Base-by-base conservation (phyloP, 495 filamentous ascomycete species). In the Aspergillus egyptiacus region DNA sequence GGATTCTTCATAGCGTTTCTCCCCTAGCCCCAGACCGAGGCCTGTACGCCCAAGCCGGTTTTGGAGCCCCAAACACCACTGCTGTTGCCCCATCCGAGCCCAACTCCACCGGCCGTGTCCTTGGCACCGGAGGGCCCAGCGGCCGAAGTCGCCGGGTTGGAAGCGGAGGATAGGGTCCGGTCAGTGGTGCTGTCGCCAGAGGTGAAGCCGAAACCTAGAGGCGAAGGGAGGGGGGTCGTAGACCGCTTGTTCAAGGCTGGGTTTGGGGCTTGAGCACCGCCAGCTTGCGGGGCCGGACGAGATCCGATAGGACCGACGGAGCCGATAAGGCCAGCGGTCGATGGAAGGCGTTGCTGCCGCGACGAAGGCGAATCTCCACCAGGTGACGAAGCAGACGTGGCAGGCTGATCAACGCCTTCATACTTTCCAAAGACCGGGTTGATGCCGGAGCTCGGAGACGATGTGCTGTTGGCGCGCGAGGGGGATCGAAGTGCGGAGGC, bases 251-350 rank as follows among this genome's bases (percentile, higher is more conserved):
- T 87, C 56, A 90, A 64, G 13, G 77, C 78, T 11, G 83, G 73
- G 63, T 89, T 91, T 9, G 66, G 47, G 0, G 71, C 61, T 53
- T 82, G 79, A 36, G 46, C 58, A 11, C 62, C 63, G 59, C 53
- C 75, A 66, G 25, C 69, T 62, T 58, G 70, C 33, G 72, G 75
- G 19, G 76, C 70, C 0, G 91, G 93, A 23, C 93, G 84, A 39
- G 94, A 95, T 31, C 93, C 93, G 56, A 98, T 98, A 18, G 93
- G 91, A 13, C 91, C 91, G 15, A 96, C 89, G 25, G 81, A 74
- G 34, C 80, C 77, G 25, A 81, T 79, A 30, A 70, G 72, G 17
- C 70, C 79, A 15, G 75, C 69, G 8, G 72, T 67, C 13, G 73
- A 56, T 60, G 83, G 82, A 15, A 66, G 58, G 2, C 58, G 18